A percentile compares a stretch with the other conserved stretches of the same genome.
Evolutionary conservation across 1,284 basidiomycete species (phyloP).

Genomic region (Taiwanofungus camphoratus): DNA sequence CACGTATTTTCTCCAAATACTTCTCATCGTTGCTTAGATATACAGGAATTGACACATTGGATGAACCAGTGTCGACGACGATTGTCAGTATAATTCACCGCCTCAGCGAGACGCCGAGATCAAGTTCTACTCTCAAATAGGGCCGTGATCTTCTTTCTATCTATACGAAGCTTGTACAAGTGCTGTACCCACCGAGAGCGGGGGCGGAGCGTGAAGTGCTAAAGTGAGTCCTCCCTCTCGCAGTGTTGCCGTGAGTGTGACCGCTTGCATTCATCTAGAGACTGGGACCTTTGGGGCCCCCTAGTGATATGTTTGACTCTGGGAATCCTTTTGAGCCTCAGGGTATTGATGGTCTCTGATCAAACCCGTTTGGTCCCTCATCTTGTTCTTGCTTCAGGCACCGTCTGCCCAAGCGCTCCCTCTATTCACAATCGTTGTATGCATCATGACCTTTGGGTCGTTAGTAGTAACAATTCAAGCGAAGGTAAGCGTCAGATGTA

Average conservation of each 20-base stretch:
- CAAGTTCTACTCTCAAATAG: constrained; percentile 34
- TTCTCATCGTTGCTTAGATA: constrained; percentile 41
- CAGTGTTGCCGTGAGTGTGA: not conserved
- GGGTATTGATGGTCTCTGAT: constrained; percentile 34
- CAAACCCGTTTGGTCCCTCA: not conserved
- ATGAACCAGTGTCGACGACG: constrained; percentile 85
- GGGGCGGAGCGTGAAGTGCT: constrained; percentile 75
- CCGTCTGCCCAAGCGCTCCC: constrained; percentile 78
- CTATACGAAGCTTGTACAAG: constrained; percentile 87
- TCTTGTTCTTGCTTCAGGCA: constrained; percentile 46
- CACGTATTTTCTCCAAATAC: constrained; percentile 1
- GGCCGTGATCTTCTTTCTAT: constrained; percentile 85
- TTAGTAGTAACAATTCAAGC: constrained; percentile 89
- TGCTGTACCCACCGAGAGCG: constrained; percentile 77
- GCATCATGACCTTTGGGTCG: constrained; percentile 85
- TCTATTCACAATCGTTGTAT: constrained; percentile 89
- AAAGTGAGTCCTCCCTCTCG: constrained; percentile 38
- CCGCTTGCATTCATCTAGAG: constrained; percentile 38
- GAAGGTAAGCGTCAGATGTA: constrained; percentile 45
- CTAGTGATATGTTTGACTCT: constrained; percentile 80
- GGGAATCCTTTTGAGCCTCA: constrained; percentile 84
- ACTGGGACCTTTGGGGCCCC: constrained; percentile 97
- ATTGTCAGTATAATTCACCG: constrained; percentile 67
- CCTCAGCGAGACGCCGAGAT: too few species aligned
- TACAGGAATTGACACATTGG: constrained; percentile 79